Evolutionary conservation across 2,329 filamentous ascomycete genomes (phyloP), one percentile per base, ranked within the genome.

Genomic region (Trichoderma sp.): DNA sequence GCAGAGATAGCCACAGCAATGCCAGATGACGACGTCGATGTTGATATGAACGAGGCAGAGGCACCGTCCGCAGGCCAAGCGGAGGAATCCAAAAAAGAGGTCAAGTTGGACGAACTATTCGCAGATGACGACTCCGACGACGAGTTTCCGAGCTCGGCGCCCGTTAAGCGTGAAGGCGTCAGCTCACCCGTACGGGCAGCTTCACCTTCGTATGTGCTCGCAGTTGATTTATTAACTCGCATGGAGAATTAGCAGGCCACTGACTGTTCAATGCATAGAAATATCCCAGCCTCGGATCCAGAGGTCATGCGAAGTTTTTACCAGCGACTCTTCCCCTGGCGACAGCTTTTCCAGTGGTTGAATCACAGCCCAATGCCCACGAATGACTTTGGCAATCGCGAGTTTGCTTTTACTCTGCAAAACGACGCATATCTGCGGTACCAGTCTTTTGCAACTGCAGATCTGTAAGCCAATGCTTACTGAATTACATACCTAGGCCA

Each of bases 281-380:
- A 82, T 62, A 69, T 79, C 8, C 73, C 81, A 47, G 85, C 88
- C 56, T 92, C 90, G 51, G 93, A 97, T 76, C 90, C 93, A 2
- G 93, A 95, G 78, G 88, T 97, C 12, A 94, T 98, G 90, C 90
- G 93, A 77, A 93, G 92, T 74, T 99, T 98, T 84, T 99, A 99
- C 81, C 93, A 97, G 79, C 93, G 96, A 62, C 86, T 99, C 47
- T 98, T 98, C 77, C 96, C 96, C 5, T 99, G 97, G 86, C 90
- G 95, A 73, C 92, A 93, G 73, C 90, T 98, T 24, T 99, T 98
- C 83, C 95, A 98, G 81, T 99, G 96, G 96, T 89, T 99, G 62
- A 99, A 98, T 80, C 96, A 98, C 82, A 93, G 93, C 69, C 92
- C 94, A 7, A 90, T 90, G 7, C 95, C 96, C 0, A 92, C 92